These are phyloP conservation scores for Penicillium corylophilum DNA, from an alignment of 2,329 filamentous ascomycete genomes.

Conservation along the genomic window DNA sequence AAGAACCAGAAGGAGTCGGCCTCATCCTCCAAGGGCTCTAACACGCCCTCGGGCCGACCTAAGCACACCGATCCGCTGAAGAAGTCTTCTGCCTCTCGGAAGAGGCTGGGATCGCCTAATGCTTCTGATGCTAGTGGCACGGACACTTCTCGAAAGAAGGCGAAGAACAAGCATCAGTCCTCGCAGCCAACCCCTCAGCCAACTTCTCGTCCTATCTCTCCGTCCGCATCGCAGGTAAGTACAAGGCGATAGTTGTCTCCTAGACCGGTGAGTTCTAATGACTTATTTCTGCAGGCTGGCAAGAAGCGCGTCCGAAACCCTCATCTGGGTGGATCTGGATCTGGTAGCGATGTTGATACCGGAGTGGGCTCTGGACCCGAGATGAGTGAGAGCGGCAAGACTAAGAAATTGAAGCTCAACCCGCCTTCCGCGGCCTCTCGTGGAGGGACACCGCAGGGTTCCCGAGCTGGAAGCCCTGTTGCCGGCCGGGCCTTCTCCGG, in stretches of 20 bases:
- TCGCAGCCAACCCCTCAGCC: slow-evolving; percentile 36
- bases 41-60: slow-evolving; percentile 61
- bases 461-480: slow-evolving; percentile 49
- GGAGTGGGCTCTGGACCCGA: slow-evolving; percentile 50
- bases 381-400: slow-evolving; percentile 45
- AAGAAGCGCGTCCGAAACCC: slow-evolving; percentile 51
- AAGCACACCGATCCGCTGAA: slow-evolving; percentile 55
- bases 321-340: slow-evolving; percentile 39
- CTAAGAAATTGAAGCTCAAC: slow-evolving; percentile 51
- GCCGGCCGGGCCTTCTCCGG: slow-evolving; percentile 29
- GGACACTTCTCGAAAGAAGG: slow-evolving; percentile 80
- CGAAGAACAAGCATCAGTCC: slow-evolving; percentile 62
- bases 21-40: slow-evolving; percentile 67
- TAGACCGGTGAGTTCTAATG: background rate
- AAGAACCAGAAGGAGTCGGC: slow-evolving; percentile 55
- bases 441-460: slow-evolving; percentile 48
- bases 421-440: slow-evolving; percentile 41
- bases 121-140: slow-evolving; percentile 89
- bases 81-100: slow-evolving; percentile 61
- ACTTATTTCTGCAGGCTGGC: slow-evolving; percentile 38
- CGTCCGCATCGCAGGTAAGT: slow-evolving; percentile 56
- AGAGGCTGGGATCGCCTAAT: slow-evolving; percentile 82
- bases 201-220: slow-evolving; percentile 60
- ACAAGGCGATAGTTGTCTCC: background rate
- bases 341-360: slow-evolving; percentile 57